Conservation (phyloP, 2,329 filamentous ascomycete genomes). For the Aspergillus quadrilineatus region DNA sequence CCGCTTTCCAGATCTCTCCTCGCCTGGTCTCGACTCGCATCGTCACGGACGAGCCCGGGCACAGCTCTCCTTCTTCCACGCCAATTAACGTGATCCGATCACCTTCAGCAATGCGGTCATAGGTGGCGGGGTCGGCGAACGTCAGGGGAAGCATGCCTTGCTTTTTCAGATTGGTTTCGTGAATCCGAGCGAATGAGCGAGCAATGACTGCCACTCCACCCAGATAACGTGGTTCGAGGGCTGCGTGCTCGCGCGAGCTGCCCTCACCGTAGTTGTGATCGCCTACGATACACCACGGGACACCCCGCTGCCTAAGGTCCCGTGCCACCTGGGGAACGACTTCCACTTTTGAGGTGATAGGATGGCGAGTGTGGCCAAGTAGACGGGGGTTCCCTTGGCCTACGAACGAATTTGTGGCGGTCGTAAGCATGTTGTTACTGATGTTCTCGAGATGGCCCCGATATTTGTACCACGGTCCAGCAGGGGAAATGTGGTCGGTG, state of each 20-base stretch:
- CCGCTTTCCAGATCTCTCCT: slow-evolving; percentile 29
- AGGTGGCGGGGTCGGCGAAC: slow-evolving; percentile 86
- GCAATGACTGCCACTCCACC: slow-evolving; percentile 93
- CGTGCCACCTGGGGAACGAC: slow-evolving; percentile 86
- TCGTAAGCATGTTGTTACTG: slow-evolving; percentile 99
- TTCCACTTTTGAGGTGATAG: slow-evolving; percentile 72
- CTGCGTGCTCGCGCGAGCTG: slow-evolving; percentile 91
- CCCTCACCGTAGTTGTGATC: slow-evolving; percentile 99
- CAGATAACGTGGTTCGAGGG: slow-evolving; percentile 90
- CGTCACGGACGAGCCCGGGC: slow-evolving; percentile 28
- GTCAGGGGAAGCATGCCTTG: slow-evolving; percentile 98
- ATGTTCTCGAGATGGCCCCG: slow-evolving; percentile 98
- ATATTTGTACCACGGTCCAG: slow-evolving; percentile 96
- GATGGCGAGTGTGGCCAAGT: slow-evolving; percentile 47
- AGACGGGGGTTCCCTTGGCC: slow-evolving; percentile 25
- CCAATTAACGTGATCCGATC: slow-evolving; percentile 23
- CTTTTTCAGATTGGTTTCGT: slow-evolving; percentile 99
- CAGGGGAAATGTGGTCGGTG: slow-evolving; percentile 83
- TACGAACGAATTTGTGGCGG: slow-evolving; percentile 74
- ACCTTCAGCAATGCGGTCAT: slow-evolving; percentile 55
- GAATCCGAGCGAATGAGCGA: slow-evolving; percentile 92
- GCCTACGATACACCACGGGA: slow-evolving; percentile 92
- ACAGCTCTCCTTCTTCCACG: slow-evolving; percentile 25
- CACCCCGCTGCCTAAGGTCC: slow-evolving; percentile 91
- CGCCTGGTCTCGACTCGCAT: slow-evolving; percentile 30